Evolutionary conservation across 208 protist genomes (phyloP), one percentile per base, ranked within the genome.

Genomic region (Leishmania braziliensis): DNA sequence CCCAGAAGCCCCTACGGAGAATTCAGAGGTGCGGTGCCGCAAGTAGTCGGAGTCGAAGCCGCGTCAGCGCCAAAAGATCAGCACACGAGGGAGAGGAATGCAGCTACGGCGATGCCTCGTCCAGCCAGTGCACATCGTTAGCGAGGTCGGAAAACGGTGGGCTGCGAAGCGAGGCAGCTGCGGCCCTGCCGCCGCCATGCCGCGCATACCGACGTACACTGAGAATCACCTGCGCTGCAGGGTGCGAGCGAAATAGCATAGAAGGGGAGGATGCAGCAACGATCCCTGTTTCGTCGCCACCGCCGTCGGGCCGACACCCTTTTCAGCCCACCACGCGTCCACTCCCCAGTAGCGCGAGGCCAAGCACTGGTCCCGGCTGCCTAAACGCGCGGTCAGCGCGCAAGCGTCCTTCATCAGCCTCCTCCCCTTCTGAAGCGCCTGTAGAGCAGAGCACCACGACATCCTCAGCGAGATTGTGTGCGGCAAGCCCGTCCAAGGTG

Each of bases 171-270:
- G 39, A 26, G 8, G 53, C 77, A 43, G 62, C 70, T 46, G 48
- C 72, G n/a, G n/a, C 53, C 26, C 68, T 18, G 72, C 68, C 33
- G 51, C 77, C 69, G 20, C 76, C 51, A 48, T 63, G 50, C 36
- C 46, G 48, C 26, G 77, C 82, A 5, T 82, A 85, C 46, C 77
- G 77, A 48, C 82, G 82, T 46, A 85, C 82, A 48, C 72, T 85
- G 26, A 73, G 43, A 50, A 62, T 85, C 20, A 48, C 75, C 23
- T 82, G 82, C 33, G 70, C 62, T 16, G 53, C 71, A 54, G 36
- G 65, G 29, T 6, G 50, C 8, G 33, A 43, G 23, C 39, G 50
- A 36, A 43, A 20, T 23, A 73, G 20, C 48, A 29, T 29, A 53
- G 46, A 33, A 33, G 46, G 43, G 29, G 69, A 73, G 14, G 48